These are phyloP conservation scores for Fusarium foetens DNA, from an alignment of 2,329 filamentous ascomycete species.

Conservation along the genomic window DNA sequence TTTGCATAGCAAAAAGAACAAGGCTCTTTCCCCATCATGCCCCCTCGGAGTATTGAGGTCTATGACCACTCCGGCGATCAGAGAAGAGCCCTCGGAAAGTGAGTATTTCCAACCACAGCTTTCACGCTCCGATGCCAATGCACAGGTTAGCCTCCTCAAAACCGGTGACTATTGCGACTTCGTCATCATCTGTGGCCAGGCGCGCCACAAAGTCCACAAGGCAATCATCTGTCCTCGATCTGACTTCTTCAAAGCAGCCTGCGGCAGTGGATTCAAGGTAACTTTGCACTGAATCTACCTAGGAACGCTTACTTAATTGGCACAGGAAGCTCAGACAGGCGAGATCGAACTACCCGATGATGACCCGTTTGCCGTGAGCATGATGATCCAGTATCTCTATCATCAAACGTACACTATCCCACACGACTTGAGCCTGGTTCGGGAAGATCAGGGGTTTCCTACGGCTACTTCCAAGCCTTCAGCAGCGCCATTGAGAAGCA, in stretches of 20 bases:
- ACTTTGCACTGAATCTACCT: accelerated
- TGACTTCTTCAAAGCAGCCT: not conserved
- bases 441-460: accelerated
- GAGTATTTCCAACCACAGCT: not conserved
- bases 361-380: not conserved
- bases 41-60: accelerated
- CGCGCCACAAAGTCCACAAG: not conserved
- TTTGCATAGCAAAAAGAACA: too few species aligned
- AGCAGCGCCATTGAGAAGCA: not conserved
- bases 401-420: not conserved
- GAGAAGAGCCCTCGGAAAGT: not conserved
- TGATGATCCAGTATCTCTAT: not conserved
- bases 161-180: not conserved
- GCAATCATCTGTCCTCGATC: not conserved
- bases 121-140: accelerated
- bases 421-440: accelerated
- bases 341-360: accelerated
- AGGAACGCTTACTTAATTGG: not conserved
- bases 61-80: not conserved
- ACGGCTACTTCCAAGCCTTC: accelerated
- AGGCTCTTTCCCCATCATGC: not conserved
- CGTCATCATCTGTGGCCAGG: not conserved
- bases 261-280: not conserved
- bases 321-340: not conserved
- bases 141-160: not conserved